phyloP scores from a whole-genome alignment of 208 protist species.

The Trypanosoma platydactyli region DNA sequence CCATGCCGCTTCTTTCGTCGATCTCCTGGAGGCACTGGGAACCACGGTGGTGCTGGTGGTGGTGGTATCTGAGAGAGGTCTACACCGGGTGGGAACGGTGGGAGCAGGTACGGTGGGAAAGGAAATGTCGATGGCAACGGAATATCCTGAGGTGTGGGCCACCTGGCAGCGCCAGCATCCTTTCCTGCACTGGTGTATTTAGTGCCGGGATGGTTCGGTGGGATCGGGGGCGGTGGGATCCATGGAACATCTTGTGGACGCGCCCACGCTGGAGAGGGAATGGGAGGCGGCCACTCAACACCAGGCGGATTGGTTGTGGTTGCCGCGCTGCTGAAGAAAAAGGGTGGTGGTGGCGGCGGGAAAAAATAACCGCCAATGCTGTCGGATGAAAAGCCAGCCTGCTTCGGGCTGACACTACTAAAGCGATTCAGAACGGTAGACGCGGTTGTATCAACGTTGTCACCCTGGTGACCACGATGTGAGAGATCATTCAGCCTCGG shows the following conservation, averaged over 20 bases:
- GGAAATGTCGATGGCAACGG: slow-evolving; percentile 67
- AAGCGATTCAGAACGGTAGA: slow-evolving; percentile 21
- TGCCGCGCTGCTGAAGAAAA: slow-evolving; percentile 1
- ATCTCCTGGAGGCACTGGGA: background rate
- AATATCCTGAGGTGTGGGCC: slow-evolving; percentile 63
- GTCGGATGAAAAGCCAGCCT: slow-evolving; percentile 15
- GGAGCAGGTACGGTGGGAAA: slow-evolving; percentile 39
- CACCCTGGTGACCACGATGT: background rate
- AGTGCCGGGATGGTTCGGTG: background rate
- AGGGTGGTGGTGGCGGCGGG: slow-evolving; percentile 11
- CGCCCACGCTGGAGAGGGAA: background rate
- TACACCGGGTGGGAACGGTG: slow-evolving; percentile 16
- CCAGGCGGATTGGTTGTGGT: background rate
- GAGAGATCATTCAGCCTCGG: slow-evolving; percentile 21
- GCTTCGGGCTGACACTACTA: slow-evolving; percentile 24
- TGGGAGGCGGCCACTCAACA: slow-evolving; percentile 5
- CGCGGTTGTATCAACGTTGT: background rate
- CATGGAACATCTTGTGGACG: slow-evolving; percentile 20
- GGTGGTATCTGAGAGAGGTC: slow-evolving; percentile 10
- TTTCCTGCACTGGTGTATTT: background rate
- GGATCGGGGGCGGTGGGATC: slow-evolving; percentile 30
- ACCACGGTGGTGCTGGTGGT: slow-evolving; percentile 20
- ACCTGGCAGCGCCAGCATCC: slow-evolving; percentile 10
- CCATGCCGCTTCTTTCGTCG: background rate
- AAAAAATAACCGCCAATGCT: slow-evolving; percentile 3